Base-by-base conservation (phyloP, 1,284 basidiomycete genomes). In the Malassezia brasiliensis region DNA sequence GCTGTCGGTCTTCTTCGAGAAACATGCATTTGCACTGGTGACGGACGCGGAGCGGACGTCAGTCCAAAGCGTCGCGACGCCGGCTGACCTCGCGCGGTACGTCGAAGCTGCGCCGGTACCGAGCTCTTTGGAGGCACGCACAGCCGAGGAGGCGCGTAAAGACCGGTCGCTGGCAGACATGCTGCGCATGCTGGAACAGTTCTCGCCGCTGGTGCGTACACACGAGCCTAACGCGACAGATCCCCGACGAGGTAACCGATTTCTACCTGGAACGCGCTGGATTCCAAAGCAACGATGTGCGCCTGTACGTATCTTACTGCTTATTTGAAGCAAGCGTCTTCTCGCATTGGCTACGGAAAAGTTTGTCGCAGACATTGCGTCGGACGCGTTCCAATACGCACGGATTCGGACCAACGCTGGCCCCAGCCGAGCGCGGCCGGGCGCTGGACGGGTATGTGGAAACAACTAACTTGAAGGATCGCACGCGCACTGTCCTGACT, bases 231-330 rank as follows among this genome's bases (percentile, higher is more conserved):
- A 25, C 19, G 30, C 10, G 17, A 8, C 37, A 94, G 89, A 90
- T 99, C 64, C 94, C 94, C 1, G 94, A 93, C 74, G 90, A 98
- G 76, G 90, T 99, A 14, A 94, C 93, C 4, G 90, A 96, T 70
- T 96, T 93, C 76, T 98, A 96, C 77, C 82, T 99, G 10, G 90
- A 98, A 76, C 81, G 85, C 58, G 88, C 91, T 19, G 94, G 94
- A 0, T 96, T 99, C 76, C 91, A 96, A 69, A 91, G 88, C 73
- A 85, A 90, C 62, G 93, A 98, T 74, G 56, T 65, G 25, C 63
- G 72, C 28, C 57, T 74, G 62, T 66, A 37, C 47, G 65, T 63
- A 30, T n/a, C 31, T 20, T 17, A 22, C 15, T 22, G 9, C 15
- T 17, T 28, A 12, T 38, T 12, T 6, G 25, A 31, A 46, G 51